Conservation (phyloP, 345 rosid species). For the Rhizophora mangle region DNA sequence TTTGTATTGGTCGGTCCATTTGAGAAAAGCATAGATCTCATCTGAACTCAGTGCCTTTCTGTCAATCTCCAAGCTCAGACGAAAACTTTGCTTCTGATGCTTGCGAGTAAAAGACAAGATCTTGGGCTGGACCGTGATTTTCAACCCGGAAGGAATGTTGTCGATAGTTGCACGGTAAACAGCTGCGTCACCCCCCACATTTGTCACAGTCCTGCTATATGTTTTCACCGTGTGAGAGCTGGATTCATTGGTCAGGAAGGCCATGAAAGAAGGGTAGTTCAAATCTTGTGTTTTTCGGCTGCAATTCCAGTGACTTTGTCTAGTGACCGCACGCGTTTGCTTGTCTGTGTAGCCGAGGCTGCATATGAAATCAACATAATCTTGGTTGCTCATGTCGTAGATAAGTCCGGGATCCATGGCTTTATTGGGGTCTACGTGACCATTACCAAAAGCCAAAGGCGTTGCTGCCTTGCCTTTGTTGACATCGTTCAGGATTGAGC, state of each 20-base stretch:
- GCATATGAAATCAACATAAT: conserved; percentile 40
- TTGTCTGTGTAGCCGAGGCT: conserved; percentile 31
- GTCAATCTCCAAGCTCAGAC: conserved; percentile 17
- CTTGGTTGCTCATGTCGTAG: conserved; percentile 34
- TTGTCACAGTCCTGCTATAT: conserved; percentile 19
- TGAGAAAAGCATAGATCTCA: conserved; percentile 25
- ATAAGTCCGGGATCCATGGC: conserved; percentile 50
- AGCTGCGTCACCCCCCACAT: conserved; percentile 13
- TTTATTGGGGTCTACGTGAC: conserved; percentile 40
- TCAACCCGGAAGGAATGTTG: conserved; percentile 7
- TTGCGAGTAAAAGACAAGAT: conserved; percentile 8
- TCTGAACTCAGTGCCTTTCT: conserved; percentile 11
- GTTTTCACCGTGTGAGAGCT: not conserved
- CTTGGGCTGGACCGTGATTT: conserved; percentile 9
- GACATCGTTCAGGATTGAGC: conserved; percentile 24
- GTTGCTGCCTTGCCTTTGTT: conserved; percentile 18
- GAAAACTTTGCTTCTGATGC: conserved; percentile 11
- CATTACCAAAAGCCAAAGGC: conserved; percentile 44
- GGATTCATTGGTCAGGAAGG: conserved; percentile 2
- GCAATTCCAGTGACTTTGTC: conserved; percentile 40
- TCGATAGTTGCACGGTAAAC: conserved; percentile 14
- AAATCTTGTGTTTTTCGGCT: conserved; percentile 18
- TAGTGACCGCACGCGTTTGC: conserved; percentile 36
- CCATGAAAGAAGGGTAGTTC: conserved; percentile 39
- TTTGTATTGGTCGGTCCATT: conserved; percentile 43